These are phyloP conservation scores for Leccinum pachyderme DNA, from an alignment of 1,284 basidiomycete species.

Conservation along the genomic window DNA sequence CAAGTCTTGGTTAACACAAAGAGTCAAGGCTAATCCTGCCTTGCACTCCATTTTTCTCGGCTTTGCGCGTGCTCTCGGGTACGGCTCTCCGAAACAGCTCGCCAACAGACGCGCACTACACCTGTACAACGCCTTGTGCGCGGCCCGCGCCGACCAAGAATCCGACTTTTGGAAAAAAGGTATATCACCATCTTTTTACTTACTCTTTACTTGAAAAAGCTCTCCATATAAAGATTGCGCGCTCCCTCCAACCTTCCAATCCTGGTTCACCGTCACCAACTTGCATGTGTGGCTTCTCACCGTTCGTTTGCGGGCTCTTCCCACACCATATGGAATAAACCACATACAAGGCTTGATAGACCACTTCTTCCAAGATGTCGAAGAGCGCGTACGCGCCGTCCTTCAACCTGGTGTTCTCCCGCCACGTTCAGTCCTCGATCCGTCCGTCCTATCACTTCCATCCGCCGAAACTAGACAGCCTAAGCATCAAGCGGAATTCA, in stretches of 20 bases:
- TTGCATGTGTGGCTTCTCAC: conserved; percentile 91
- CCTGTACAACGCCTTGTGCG: conserved; percentile 60
- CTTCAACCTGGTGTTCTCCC: conserved; percentile 56
- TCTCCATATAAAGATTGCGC: conserved; percentile 55
- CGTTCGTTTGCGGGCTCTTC: conserved; percentile 85
- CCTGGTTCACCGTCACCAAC: conserved; percentile 96
- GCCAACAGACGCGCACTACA: conserved; percentile 56
- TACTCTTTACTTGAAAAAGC: background rate
- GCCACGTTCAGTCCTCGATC: conserved; percentile 18
- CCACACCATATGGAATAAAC: conserved; percentile 58
- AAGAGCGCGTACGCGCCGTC: conserved; percentile 84
- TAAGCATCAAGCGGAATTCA: conserved; percentile 10
- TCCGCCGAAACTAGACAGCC: conserved; percentile 16
- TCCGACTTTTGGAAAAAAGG: conserved; percentile 65
- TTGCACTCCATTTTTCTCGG: conserved; percentile 50
- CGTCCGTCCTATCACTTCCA: conserved; percentile 37
- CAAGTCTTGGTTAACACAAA: conserved; percentile 57
- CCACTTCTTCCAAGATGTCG: conserved; percentile 95
- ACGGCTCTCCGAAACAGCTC: conserved; percentile 58
- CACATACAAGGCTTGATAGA: conserved; percentile 85
- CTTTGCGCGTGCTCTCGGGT: conserved; percentile 55
- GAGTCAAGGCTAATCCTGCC: conserved; percentile 51
- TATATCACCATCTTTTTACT: conserved; percentile 25
- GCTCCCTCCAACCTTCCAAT: conserved; percentile 93
- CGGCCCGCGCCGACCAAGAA: conserved; percentile 58